Conservation (phyloP, 2,329 filamentous ascomycete genomes). For the Botrytis paeoniae region DNA sequence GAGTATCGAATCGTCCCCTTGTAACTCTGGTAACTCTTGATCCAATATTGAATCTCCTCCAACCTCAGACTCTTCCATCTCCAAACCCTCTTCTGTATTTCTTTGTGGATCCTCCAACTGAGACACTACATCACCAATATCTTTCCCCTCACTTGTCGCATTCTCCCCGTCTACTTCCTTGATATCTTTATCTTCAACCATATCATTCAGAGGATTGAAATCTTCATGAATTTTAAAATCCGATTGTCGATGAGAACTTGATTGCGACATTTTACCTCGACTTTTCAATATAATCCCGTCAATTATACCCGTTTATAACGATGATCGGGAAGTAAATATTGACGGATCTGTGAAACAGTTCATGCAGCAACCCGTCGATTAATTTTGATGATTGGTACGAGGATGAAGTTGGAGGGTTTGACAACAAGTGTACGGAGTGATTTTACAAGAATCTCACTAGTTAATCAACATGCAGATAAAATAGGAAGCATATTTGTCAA, state of each 20-base stretch:
- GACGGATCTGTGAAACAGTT: conserved; percentile 24
- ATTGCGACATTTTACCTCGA: conserved; percentile 28
- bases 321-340: conserved; percentile 27
- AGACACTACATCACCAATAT: conserved; percentile 12
- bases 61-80: background rate
- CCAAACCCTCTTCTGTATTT: background rate
- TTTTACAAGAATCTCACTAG: background rate
- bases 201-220: conserved; percentile 31
- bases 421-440: background rate
- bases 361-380: conserved; percentile 32
- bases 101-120: conserved; percentile 3
- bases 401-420: background rate
- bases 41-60: conserved; percentile 3
- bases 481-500: background rate
- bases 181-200: conserved; percentile 1
- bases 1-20: conserved; percentile 18
- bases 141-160: conserved; percentile 11
- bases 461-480: background rate
- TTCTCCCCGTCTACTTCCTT: conserved; percentile 28
- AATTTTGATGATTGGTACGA: conserved; percentile 12
- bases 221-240: conserved; percentile 37
- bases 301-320: background rate
- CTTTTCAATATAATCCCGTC: background rate
- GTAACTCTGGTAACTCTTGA: background rate
- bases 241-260: conserved; percentile 22